These are phyloP conservation scores for Alternaria metachromatica DNA, from an alignment of 2,329 filamentous ascomycete species.

Conservation along the genomic window DNA sequence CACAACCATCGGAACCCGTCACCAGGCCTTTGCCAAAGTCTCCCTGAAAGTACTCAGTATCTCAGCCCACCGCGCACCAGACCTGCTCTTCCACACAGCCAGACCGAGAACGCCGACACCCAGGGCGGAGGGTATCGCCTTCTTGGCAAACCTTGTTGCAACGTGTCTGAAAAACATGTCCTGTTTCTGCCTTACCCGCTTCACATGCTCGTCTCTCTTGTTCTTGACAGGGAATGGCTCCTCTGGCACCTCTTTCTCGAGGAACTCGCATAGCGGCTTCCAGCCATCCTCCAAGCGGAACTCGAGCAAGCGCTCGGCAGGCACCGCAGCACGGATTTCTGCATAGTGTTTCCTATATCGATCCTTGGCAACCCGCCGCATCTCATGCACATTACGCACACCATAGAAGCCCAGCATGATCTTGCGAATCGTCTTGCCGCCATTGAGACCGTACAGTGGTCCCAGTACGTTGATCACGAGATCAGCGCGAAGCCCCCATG, in stretches of 20 bases:
- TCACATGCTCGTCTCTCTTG: slow-evolving; percentile 11
- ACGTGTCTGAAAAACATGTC: slow-evolving; percentile 11
- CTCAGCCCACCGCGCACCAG: background rate
- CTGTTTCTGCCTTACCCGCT: slow-evolving; percentile 8
- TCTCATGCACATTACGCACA: background rate
- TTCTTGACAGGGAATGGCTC: slow-evolving; percentile 21
- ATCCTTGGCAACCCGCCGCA: slow-evolving; percentile 10
- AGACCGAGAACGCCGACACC: background rate
- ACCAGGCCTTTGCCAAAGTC: background rate
- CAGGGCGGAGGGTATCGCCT: background rate
- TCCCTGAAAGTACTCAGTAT: background rate
- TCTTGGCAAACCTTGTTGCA: background rate
- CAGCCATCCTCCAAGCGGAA: slow-evolving; percentile 26
- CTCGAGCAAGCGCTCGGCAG: slow-evolving; percentile 26
- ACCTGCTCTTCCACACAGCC: slow-evolving; percentile 1
- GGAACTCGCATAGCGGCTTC: slow-evolving; percentile 33
- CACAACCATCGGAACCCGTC: background rate
- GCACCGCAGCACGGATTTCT: slow-evolving; percentile 22
- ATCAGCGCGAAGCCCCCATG: slow-evolving; percentile 4
- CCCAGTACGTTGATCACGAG: slow-evolving; percentile 7
- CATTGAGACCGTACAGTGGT: background rate
- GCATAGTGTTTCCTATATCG: slow-evolving; percentile 19
- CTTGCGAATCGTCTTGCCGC: slow-evolving; percentile 8
- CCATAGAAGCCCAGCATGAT: slow-evolving; percentile 9
- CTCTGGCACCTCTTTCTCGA: slow-evolving; percentile 27